Evolutionary conservation across 768 basidiomycete species (phyloP).

Genomic region (Termitomyces sp.): DNA sequence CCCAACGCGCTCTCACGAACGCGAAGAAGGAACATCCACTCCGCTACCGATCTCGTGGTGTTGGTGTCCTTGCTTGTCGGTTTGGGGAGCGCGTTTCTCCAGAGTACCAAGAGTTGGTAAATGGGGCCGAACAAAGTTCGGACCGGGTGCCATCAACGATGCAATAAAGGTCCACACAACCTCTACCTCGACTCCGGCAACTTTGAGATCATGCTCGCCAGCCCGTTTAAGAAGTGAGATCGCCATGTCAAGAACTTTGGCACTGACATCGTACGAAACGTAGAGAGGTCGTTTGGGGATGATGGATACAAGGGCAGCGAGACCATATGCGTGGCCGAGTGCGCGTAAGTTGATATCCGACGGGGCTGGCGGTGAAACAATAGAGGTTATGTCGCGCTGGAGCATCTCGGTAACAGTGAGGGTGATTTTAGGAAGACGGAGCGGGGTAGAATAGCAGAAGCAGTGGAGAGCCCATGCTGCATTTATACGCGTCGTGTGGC

Average conservation of each 20-base stretch:
- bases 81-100: conserved; percentile 97
- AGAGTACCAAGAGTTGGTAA: conserved; percentile 92
- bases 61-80: conserved; percentile 83
- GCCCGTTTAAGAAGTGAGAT: conserved; percentile 87
- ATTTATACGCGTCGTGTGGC: conserved; percentile 81
- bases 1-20: conserved; percentile 89
- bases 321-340: conserved; percentile 86
- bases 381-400: conserved; percentile 75
- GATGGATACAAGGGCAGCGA: conserved; percentile 83
- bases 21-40: conserved; percentile 90
- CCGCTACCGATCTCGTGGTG: conserved; percentile 62
- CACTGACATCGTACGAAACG: conserved; percentile 89
- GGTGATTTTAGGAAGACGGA: conserved; percentile 79
- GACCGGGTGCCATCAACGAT: conserved; percentile 88
- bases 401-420: conserved; percentile 76
- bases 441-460: conserved; percentile 88
- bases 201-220: conserved; percentile 84
- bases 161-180: conserved; percentile 93
- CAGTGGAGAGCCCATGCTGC: conserved; percentile 87
- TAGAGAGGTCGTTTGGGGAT: conserved; percentile 89
- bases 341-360: conserved; percentile 70
- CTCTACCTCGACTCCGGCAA: conserved; percentile 84
- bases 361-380: conserved; percentile 70
- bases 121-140: conserved; percentile 91
- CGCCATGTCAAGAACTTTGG: conserved; percentile 89